phyloP scores from a whole-genome alignment of 257 asterid species.

The Nicotiana paniculata region DNA sequence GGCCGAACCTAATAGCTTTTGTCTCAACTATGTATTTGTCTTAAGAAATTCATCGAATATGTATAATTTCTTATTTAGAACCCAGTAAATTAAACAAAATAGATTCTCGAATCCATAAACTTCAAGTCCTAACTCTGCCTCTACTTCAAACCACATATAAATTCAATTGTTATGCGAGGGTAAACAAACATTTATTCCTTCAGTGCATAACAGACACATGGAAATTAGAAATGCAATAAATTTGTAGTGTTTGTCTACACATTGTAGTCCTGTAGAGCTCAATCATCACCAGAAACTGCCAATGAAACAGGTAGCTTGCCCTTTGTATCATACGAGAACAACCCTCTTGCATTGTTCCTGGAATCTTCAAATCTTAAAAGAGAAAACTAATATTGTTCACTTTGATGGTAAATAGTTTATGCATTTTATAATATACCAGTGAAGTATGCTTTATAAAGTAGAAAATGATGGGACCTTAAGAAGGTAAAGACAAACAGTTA shows the following conservation, averaged over 20 bases:
- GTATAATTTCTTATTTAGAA: too few relatives aligned
- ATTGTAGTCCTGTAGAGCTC: neutral
- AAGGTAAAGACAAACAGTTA: neutral
- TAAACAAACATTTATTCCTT: neutral
- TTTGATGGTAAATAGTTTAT: neutral
- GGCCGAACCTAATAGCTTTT: too few relatives aligned
- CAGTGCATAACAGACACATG: neutral
- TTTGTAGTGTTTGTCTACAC: slow-evolving; percentile 6
- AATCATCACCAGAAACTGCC: neutral
- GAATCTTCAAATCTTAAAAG: neutral
- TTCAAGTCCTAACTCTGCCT: too few relatives aligned
- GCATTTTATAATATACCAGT: neutral
- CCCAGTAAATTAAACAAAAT: too few relatives aligned
- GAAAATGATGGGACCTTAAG: neutral
- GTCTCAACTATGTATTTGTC: too few relatives aligned
- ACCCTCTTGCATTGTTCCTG: neutral
- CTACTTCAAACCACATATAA: too few relatives aligned
- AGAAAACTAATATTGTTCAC: neutral
- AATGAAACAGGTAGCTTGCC: slow-evolving; percentile 1
- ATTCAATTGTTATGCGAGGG: too few relatives aligned
- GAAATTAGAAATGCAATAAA: neutral
- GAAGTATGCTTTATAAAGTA: neutral
- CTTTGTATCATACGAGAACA: slow-evolving; percentile 5
- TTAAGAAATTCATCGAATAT: too few relatives aligned
- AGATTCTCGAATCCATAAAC: too few relatives aligned